Conservation (phyloP, 805 yeast species). For the Yamadazyma kitorensis region DNA sequence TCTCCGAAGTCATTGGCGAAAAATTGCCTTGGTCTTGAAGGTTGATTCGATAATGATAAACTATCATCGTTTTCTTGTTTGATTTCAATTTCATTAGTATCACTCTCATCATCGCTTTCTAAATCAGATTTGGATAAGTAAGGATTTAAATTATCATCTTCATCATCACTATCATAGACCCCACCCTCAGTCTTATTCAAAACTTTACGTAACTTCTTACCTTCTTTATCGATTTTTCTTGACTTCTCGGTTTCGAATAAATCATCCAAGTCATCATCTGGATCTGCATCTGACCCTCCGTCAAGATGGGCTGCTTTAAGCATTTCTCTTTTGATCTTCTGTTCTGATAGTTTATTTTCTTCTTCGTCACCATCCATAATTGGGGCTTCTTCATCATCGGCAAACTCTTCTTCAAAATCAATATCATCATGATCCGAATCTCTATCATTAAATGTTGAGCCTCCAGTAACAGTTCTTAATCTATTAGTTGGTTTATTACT, state of each 20-base stretch:
- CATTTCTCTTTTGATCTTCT: slow-evolving; percentile 81
- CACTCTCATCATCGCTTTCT: slow-evolving; percentile 63
- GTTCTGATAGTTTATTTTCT: slow-evolving; percentile 86
- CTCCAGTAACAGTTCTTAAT: slow-evolving; percentile 44
- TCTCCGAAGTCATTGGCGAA: slow-evolving; percentile 29
- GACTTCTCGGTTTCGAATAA: slow-evolving; percentile 57
- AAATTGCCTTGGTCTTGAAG: slow-evolving; percentile 13
- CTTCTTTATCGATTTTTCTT: slow-evolving; percentile 85
- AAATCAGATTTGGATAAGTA: slow-evolving; percentile 55
- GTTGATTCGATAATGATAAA: slow-evolving; percentile 5
- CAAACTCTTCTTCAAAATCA: slow-evolving; percentile 95
- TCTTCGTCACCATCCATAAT: slow-evolving; percentile 95
- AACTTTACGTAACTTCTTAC: slow-evolving; percentile 79
- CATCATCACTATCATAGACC: slow-evolving; percentile 81
- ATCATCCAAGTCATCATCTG: slow-evolving; percentile 64
- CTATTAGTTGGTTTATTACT: slow-evolving; percentile 12
- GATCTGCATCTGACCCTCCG: slow-evolving; percentile 56
- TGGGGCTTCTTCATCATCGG: slow-evolving; percentile 98
- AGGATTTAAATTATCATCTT: slow-evolving; percentile 63
- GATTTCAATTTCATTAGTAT: slow-evolving; percentile 35
- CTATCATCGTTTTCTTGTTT: slow-evolving; percentile 33
- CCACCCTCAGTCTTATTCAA: slow-evolving; percentile 84
- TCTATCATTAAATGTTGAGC: slow-evolving; percentile 41
- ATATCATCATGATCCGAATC: slow-evolving; percentile 87
- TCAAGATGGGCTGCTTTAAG: slow-evolving; percentile 72